These are phyloP conservation scores for Metroxylon sagu DNA, from an alignment of 176 grass and related monocot genomes.

Conservation along the genomic window DNA sequence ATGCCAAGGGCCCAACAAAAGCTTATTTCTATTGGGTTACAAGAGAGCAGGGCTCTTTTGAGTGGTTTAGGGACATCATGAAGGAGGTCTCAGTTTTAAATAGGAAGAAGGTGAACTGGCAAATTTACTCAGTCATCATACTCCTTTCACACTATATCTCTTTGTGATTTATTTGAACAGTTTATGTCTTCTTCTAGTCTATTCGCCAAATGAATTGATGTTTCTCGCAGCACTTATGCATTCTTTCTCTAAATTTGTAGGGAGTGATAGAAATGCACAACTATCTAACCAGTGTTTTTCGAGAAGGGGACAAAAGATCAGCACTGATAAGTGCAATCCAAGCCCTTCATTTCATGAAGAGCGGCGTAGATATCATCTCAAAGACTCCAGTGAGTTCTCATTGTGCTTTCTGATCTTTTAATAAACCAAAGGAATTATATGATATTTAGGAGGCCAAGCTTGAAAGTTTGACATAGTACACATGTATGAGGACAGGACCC, in stretches of 20 bases:
- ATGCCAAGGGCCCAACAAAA: slow-evolving; percentile 21
- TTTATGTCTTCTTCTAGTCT: neutral
- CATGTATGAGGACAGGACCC: neutral
- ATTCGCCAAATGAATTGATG: no score
- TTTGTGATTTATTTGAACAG: neutral
- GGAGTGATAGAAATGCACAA: slow-evolving; percentile 77
- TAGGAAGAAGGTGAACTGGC: slow-evolving; percentile 28
- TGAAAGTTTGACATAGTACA: slow-evolving; percentile 1
- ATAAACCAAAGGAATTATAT: no score
- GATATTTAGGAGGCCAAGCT: neutral
- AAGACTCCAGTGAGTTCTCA: slow-evolving; percentile 39
- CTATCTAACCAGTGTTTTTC: slow-evolving; percentile 51
- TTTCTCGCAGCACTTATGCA: neutral
- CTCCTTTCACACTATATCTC: neutral
- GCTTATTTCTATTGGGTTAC: slow-evolving; percentile 78
- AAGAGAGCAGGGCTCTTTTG: slow-evolving; percentile 65
- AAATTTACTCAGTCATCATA: neutral
- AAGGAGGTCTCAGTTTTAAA: slow-evolving; percentile 51
- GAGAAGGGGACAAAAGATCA: slow-evolving; percentile 68
- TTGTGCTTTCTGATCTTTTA: neutral
- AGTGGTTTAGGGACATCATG: slow-evolving; percentile 78
- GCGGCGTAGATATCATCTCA: slow-evolving; percentile 58
- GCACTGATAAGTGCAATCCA: slow-evolving; percentile 49
- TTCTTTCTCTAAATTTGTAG: slow-evolving; percentile 12
- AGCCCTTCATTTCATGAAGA: slow-evolving; percentile 66